Conservation (phyloP, 768 basidiomycete genomes). For the Boletus rubescentipes region DNA sequence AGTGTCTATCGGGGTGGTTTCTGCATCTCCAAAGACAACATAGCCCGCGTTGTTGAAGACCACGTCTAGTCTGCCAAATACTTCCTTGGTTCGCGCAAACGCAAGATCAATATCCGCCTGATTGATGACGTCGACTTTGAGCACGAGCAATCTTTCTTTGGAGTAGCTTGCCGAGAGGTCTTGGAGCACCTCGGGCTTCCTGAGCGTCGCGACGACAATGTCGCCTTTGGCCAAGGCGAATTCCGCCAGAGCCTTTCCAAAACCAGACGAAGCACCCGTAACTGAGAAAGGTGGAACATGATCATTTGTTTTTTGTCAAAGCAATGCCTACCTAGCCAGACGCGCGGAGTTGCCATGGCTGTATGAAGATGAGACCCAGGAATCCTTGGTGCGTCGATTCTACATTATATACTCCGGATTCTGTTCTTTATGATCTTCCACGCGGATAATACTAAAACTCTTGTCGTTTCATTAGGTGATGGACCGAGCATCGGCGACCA, state of each 20-base stretch:
- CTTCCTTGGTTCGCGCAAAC: slow-evolving; percentile 8
- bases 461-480: no score
- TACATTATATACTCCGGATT: no score
- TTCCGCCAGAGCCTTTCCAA: slow-evolving; percentile 36
- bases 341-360: slow-evolving; percentile 2
- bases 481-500: no score
- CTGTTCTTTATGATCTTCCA: no score
- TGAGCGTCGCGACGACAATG: slow-evolving; percentile 42
- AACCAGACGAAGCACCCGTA: slow-evolving; percentile 41
- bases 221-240: slow-evolving; percentile 35
- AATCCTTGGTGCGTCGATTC: no score
- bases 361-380: no score
- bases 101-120: slow-evolving; percentile 10
- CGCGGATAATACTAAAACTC: no score
- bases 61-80: slow-evolving; percentile 16
- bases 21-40: slow-evolving; percentile 22
- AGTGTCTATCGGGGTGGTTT: slow-evolving; percentile 14
- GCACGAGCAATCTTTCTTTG: slow-evolving; percentile 12
- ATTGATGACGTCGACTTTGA: slow-evolving; percentile 15
- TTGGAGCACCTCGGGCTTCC: slow-evolving; percentile 33
- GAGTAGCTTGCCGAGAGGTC: slow-evolving; percentile 2
- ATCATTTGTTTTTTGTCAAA: background rate
- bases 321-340: slow-evolving; percentile 9
- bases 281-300: slow-evolving; percentile 23
- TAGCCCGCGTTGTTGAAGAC: slow-evolving; percentile 25